Base-by-base conservation (phyloP, 495 filamentous ascomycete genomes). In the Pyrenula aspistea region DNA sequence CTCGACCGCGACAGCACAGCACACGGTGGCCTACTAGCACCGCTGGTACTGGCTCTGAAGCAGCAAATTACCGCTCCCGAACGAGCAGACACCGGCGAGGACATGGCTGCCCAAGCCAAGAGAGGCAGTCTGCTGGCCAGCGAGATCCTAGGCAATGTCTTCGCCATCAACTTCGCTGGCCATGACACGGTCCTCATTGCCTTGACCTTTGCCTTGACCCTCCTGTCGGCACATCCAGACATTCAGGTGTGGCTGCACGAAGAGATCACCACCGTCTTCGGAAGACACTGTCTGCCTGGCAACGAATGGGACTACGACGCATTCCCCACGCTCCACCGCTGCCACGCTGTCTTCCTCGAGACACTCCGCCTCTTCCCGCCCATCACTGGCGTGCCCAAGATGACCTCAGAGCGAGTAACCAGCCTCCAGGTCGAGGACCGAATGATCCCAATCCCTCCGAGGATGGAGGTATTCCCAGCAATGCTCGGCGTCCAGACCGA, bases 101-200 rank as follows among this genome's bases (percentile, higher is more conserved):
- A n/a, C n/a, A n/a, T n/a, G n/a, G n/a, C n/a, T n/a, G n/a, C n/a
- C n/a, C n/a, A n/a, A n/a, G n/a, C n/a, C n/a, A n/a, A n/a, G n/a
- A 48, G 42, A 48, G 19, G 11, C 11, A 48, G 42, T 48, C 42
- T 48, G 11, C 11, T 11, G 11, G 42, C 11, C 11, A 19, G 11
- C 42, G 66, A 69, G 50, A 72, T 80, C 15, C 74, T 69, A 21
- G 77, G 77, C 47, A 80, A 80, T 53, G 71, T 82, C 21, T 83
- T 79, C 53, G 65, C 76, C 2, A 78, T 81, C 58, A 80, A 68
- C 24, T 68, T 74, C 24, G 80, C 80, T 2, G 80, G 80, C 0
- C 76, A 77, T 57, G 78, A 83, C 55, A 80, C 78, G 0, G 80
- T 77, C 0, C 73, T 78, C 0, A 77, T 75, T 49, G 77, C 70